Evolutionary conservation across 2,329 filamentous ascomycete species (phyloP).

Genomic region (Fusarium tjaetaba): DNA sequence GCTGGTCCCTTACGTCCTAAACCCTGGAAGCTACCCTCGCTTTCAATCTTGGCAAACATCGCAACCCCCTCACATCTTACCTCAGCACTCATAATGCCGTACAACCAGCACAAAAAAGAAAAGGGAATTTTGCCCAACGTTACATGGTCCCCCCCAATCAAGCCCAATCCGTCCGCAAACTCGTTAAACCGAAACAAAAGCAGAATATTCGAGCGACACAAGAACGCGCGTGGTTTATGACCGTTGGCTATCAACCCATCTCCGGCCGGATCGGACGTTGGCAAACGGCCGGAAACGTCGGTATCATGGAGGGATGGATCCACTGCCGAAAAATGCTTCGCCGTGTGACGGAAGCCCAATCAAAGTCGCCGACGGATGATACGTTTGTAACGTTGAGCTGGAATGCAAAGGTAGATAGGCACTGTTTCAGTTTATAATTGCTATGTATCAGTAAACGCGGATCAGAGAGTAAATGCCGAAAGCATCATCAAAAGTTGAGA

Average conservation of each 20-base stretch:
- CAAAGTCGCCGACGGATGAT: conserved; percentile 9
- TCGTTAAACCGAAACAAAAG: conserved; percentile 32
- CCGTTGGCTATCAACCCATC: conserved; percentile 1
- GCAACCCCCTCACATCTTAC: neutral
- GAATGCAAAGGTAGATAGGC: neutral
- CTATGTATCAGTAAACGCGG: neutral
- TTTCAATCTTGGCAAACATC: neutral
- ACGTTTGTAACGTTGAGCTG: neutral
- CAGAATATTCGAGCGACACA: conserved; percentile 16
- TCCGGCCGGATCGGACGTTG: conserved; percentile 25
- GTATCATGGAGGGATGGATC: conserved; percentile 25
- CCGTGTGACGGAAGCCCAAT: conserved; percentile 11
- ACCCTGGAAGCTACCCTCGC: neutral
- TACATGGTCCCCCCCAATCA: conserved; percentile 14
- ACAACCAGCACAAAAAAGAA: neutral
- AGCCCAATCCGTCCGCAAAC: conserved; percentile 11
- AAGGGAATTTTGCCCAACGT: conserved; percentile 22
- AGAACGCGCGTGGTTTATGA: conserved; percentile 1
- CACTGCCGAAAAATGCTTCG: conserved; percentile 25
- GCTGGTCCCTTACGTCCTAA: no score
- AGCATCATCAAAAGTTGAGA: neutral
- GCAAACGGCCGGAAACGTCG: conserved; percentile 41
- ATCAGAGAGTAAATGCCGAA: neutral
- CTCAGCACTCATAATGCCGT: neutral
- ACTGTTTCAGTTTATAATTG: neutral